Evolutionary conservation across 495 filamentous ascomycete genomes (phyloP).

Genomic region (Lophiotrema nucula): DNA sequence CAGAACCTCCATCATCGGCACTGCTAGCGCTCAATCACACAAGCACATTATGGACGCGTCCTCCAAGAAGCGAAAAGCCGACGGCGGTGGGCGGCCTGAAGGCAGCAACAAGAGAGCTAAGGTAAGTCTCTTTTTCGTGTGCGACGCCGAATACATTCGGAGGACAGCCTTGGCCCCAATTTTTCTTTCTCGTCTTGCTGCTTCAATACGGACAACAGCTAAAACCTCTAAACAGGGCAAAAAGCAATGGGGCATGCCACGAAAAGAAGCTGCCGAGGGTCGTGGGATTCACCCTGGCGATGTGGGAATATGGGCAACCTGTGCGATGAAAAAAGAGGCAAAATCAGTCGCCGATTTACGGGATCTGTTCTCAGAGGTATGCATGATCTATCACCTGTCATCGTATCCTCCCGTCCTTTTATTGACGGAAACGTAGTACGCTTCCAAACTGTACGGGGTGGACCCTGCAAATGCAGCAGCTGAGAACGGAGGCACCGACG

Average conservation of each 20-base stretch:
- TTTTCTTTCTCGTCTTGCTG: constrained; percentile 22
- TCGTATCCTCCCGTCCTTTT: not conserved
- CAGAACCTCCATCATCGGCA: no score
- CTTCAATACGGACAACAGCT: not conserved
- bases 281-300: constrained; percentile 60
- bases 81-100: not conserved
- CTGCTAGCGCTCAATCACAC: no score
- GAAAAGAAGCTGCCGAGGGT: constrained; percentile 22
- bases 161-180: constrained; percentile 1
- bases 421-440: constrained; percentile 48
- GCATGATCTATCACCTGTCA: not conserved
- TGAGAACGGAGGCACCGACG: constrained; percentile 42
- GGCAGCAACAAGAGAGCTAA: constrained; percentile 25
- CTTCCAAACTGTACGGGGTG: constrained; percentile 54
- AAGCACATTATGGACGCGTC: constrained; percentile 20
- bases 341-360: constrained; percentile 73
- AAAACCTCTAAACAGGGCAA: constrained; percentile 31
- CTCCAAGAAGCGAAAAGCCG: constrained; percentile 31
- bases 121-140: constrained; percentile 20
- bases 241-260: constrained; percentile 43
- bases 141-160: not conserved
- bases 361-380: constrained; percentile 73
- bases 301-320: constrained; percentile 85
- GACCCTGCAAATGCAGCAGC: constrained; percentile 40
- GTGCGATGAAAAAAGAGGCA: constrained; percentile 73